Evolutionary conservation across 2,329 filamentous ascomycete genomes (phyloP).

Genomic region (Zasmidium cellare): DNA sequence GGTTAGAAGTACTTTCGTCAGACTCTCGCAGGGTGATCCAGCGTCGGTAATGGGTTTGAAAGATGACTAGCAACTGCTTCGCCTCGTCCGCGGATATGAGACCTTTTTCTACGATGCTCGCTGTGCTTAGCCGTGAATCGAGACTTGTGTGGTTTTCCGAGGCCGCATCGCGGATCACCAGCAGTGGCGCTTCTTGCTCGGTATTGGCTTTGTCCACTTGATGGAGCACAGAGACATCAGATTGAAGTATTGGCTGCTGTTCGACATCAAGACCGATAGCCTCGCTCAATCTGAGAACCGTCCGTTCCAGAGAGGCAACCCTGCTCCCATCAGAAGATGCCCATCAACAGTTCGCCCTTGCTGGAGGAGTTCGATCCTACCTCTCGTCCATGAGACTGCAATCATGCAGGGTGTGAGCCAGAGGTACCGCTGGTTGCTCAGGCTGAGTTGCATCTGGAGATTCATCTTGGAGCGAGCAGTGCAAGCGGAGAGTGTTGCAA

Average conservation of each 20-base stretch:
- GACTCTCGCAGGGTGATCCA: constrained; percentile 8
- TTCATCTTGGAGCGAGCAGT: constrained; percentile 1
- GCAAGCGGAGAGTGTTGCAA: not conserved
- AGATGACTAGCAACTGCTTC: constrained; percentile 2
- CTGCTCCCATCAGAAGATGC: not conserved
- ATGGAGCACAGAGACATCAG: not conserved
- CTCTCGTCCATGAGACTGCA: not conserved
- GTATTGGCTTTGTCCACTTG: not conserved
- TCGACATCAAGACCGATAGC: constrained; percentile 1
- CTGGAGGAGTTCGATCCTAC: not conserved
- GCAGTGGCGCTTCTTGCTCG: constrained; percentile 3
- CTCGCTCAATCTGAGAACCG: not conserved
- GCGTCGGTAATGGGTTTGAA: constrained; percentile 5
- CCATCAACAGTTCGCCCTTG: not conserved
- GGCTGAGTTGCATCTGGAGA: not conserved
- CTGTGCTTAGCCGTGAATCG: not conserved
- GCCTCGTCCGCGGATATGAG: not conserved
- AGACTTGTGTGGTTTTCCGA: not conserved
- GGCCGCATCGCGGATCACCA: constrained; percentile 8
- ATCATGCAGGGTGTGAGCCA: not conserved
- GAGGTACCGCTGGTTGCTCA: not conserved
- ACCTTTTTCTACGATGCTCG: constrained; percentile 8
- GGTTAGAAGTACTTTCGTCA: not conserved
- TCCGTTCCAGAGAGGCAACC: constrained; percentile 3
- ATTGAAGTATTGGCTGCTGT: not conserved